Evolutionary conservation across 345 rosid species (phyloP).

Genomic region (Eucalyptus sp.): DNA sequence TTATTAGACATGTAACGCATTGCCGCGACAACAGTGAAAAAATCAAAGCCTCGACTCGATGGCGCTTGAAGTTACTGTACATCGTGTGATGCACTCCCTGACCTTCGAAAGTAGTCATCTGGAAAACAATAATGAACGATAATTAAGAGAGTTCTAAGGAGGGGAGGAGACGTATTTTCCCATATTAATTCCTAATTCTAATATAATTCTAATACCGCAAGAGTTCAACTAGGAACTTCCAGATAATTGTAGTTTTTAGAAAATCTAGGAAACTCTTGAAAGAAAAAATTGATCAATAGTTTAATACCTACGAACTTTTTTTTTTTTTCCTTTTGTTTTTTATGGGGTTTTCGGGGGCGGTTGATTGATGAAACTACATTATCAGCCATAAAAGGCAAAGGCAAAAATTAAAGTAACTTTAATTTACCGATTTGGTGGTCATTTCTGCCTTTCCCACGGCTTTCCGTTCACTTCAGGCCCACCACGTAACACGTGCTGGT

Average conservation of each 20-base stretch:
- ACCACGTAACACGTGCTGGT: not conserved
- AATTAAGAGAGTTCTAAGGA: not conserved
- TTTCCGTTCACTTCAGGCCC: not conserved
- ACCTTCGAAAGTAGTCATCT: not conserved
- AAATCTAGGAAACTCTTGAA: fast-evolving
- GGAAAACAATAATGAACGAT: not conserved
- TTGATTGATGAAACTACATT: not conserved
- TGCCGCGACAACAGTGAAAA: fast-evolving
- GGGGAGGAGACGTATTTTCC: not conserved
- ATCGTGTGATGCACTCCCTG: not conserved
- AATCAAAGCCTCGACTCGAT: not conserved
- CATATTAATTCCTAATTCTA: fast-evolving
- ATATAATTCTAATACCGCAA: not conserved
- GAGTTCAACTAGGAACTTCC: not conserved
- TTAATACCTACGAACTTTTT: no score
- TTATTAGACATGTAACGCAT: not conserved
- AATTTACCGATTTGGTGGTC: not conserved
- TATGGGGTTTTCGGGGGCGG: fast-evolving
- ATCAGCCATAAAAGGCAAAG: not conserved
- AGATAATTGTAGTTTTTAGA: not conserved
- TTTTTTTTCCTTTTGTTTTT: no score
- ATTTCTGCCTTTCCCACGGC: not conserved
- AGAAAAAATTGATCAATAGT: not conserved
- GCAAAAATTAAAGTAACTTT: no score
- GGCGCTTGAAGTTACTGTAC: no score